Evolutionary conservation across 371 early-diverging fungal species (phyloP).

Genomic region (Mortierella sp.): DNA sequence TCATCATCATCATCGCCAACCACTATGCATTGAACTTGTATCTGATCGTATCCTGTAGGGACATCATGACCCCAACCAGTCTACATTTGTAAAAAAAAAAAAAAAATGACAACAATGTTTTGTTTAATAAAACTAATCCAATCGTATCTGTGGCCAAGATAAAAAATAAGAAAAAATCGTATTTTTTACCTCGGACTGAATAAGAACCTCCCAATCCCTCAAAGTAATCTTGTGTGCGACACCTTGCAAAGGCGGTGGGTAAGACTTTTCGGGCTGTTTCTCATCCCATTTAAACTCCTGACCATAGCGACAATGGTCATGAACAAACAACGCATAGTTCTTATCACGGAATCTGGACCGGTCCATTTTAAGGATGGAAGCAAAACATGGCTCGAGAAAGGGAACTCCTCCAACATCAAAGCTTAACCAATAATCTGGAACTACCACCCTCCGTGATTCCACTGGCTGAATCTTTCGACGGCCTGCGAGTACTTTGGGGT

Average conservation of each 20-base stretch:
- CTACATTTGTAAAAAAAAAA: too few species aligned
- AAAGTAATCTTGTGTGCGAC: constrained; percentile 37
- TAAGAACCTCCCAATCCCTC: constrained; percentile 39
- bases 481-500: constrained; percentile 60
- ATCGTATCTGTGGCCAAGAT: too few species aligned
- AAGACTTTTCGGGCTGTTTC: constrained; percentile 23
- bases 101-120: too few species aligned
- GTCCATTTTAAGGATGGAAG: constrained; percentile 56
- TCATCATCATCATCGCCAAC: background rate
- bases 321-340: constrained; percentile 28
- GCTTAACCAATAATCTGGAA: constrained; percentile 61
- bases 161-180: too few species aligned
- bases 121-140: too few species aligned
- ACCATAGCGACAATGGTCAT: constrained; percentile 23
- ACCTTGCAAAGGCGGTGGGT: constrained; percentile 46
- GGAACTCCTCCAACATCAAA: constrained; percentile 63
- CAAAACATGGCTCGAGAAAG: constrained; percentile 66
- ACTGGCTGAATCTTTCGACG: constrained; percentile 61
- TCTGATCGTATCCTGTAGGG: constrained; percentile 45
- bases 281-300: constrained; percentile 36
- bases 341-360: constrained; percentile 13
- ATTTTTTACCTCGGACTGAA: constrained; percentile 47
- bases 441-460: constrained; percentile 55
- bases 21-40: constrained; percentile 29
- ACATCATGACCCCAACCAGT: constrained; percentile 48